These are phyloP conservation scores for Wilcoxina mikolae DNA, from an alignment of 495 filamentous ascomycete genomes.

Conservation along the genomic window DNA sequence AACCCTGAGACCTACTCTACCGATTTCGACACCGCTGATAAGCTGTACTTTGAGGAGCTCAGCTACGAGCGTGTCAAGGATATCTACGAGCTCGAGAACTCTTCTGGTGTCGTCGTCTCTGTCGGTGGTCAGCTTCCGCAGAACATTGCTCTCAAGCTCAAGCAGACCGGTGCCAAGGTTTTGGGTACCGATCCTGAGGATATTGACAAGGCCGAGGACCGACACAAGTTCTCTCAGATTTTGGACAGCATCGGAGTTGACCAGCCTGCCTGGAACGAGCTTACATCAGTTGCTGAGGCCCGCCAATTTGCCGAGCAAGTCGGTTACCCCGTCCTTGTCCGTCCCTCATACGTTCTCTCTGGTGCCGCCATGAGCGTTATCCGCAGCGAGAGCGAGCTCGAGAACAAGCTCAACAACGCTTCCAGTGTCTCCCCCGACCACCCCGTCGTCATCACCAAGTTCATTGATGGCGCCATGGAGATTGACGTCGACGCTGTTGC, in stretches of 20 bases:
- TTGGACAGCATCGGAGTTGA: constrained; percentile 88
- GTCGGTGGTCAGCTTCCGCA: constrained; percentile 93
- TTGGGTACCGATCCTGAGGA: constrained; percentile 84
- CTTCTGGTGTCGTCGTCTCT: constrained; percentile 81
- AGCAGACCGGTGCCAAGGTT: constrained; percentile 79
- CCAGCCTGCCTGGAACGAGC: constrained; percentile 93
- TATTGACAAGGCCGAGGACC: constrained; percentile 92
- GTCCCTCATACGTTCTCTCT: constrained; percentile 93
- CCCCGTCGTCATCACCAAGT: constrained; percentile 98
- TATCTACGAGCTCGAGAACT: constrained; percentile 86
- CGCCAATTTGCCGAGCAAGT: constrained; percentile 75
- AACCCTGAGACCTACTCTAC: constrained; percentile 83
- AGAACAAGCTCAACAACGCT: constrained; percentile 79
- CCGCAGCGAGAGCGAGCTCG: constrained; percentile 76
- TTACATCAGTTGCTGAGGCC: constrained; percentile 80
- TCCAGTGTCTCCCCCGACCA: constrained; percentile 87
- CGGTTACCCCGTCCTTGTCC: constrained; percentile 83
- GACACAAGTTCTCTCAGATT: constrained; percentile 97
- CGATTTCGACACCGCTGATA: constrained; percentile 89
- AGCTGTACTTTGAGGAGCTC: constrained; percentile 91
- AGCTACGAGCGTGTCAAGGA: constrained; percentile 98
- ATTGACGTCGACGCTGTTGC: constrained; percentile 96
- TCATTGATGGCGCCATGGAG: constrained; percentile 93
- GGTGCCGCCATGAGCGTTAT: constrained; percentile 99
- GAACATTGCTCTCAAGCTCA: constrained; percentile 90